Percentiles rank a stretch among this genome's conserved stretches.
phyloP scores from a whole-genome alignment of 108 stramenopile genomes.

The Phaeodactylum tricornutum region DNA sequence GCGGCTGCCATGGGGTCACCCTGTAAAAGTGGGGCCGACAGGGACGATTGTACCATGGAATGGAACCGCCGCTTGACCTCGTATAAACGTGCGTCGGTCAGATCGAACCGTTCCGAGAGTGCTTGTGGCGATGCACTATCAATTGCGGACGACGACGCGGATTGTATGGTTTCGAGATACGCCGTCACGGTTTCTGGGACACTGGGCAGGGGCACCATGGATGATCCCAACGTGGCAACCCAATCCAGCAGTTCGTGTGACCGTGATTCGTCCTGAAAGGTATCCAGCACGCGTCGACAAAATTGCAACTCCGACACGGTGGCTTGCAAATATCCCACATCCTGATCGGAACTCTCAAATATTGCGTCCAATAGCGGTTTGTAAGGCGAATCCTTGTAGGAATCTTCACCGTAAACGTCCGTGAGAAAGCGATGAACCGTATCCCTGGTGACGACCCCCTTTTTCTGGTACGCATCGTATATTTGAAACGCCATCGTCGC shows the following conservation, averaged over 20 bases:
- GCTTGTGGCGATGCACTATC: no score
- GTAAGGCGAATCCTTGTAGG: constrained; percentile 36
- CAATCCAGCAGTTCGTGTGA: constrained; percentile 43
- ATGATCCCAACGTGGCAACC: constrained; percentile 27
- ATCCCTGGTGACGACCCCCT: constrained; percentile 49
- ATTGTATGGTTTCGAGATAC: constrained; percentile 33
- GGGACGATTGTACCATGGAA: constrained; percentile 36
- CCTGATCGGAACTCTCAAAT: constrained; percentile 16
- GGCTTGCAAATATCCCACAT: neutral
- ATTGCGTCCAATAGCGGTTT: constrained; percentile 37
- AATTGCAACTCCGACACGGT: constrained; percentile 13
- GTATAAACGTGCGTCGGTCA: constrained; percentile 38
- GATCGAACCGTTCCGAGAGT: constrained; percentile 19
- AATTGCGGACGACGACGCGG: no score
- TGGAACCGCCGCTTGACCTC: constrained; percentile 79
- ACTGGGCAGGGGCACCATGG: constrained; percentile 18
- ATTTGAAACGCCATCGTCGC: constrained; percentile 43
- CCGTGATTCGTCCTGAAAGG: constrained; percentile 11
- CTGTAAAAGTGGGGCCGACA: constrained; percentile 16
- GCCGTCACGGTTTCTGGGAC: constrained; percentile 23
- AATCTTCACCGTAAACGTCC: constrained; percentile 76
- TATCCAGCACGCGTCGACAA: constrained; percentile 13
- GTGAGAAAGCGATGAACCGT: constrained; percentile 74
- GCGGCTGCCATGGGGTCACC: constrained; percentile 24
- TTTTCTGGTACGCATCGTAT: constrained; percentile 78